phyloP scores from a whole-genome alignment of 2,329 filamentous ascomycete genomes.

The Paradendryphiella salina region DNA sequence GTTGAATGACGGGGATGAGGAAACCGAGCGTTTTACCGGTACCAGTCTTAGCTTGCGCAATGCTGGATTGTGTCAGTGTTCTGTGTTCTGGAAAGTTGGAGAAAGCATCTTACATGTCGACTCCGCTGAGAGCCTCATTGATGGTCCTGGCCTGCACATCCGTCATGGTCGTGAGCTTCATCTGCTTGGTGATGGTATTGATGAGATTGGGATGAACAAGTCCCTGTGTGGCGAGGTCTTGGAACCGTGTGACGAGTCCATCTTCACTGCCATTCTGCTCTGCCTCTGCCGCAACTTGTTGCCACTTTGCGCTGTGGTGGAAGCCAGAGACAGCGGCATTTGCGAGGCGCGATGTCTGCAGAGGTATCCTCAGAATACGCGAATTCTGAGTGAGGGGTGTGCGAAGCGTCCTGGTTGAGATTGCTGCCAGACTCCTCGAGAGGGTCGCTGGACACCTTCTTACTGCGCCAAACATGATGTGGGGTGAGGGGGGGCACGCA shows the following conservation, averaged over 20 bases:
- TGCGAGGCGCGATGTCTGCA: constrained; percentile 24
- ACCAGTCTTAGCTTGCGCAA: constrained; percentile 95
- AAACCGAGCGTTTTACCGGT: constrained; percentile 97
- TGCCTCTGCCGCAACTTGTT: constrained; percentile 37
- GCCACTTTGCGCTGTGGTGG: constrained; percentile 48
- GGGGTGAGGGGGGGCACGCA: constrained; percentile 14
- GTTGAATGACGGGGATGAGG: constrained; percentile 81
- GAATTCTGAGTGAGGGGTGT: constrained; percentile 26
- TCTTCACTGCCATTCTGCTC: constrained; percentile 23
- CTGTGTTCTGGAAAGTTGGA: not conserved
- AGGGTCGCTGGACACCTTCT: constrained; percentile 48
- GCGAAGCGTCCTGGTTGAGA: constrained; percentile 34
- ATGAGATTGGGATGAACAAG: constrained; percentile 69
- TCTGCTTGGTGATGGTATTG: constrained; percentile 67
- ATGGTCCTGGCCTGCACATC: constrained; percentile 88
- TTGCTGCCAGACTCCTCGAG: constrained; percentile 35
- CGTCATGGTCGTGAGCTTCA: constrained; percentile 85
- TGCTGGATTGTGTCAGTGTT: constrained; percentile 33
- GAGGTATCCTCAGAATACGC: constrained; percentile 23
- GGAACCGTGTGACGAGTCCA: constrained; percentile 49
- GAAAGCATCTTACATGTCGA: constrained; percentile 69
- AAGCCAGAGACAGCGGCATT: constrained; percentile 37
- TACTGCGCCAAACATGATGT: constrained; percentile 51
- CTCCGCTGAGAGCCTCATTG: constrained; percentile 74
- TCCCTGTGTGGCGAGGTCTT: constrained; percentile 48